A percentile compares a stretch with the other conserved stretches of the same genome.
Evolutionary conservation across 208 protist genomes (phyloP).

Genomic region (Balamuthia mandrillaris): DNA sequence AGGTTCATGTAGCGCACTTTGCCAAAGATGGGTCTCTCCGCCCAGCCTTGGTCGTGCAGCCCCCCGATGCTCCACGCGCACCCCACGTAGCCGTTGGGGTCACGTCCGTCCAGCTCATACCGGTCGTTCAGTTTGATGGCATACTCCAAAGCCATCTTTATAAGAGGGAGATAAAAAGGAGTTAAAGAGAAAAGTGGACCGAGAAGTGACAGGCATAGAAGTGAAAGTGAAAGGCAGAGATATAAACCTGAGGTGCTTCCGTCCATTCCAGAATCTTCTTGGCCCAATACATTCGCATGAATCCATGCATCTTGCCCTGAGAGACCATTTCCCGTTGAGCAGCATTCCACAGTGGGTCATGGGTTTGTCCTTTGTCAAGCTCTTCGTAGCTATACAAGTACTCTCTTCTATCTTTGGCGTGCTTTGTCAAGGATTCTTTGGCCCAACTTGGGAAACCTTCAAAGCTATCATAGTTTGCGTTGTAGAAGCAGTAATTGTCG

Average conservation of each 20-base stretch:
- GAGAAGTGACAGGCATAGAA: background rate
- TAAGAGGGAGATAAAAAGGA: too few relatives aligned
- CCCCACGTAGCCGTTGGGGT: conserved; percentile 63
- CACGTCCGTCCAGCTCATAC: conserved; percentile 54
- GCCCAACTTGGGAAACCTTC: conserved; percentile 54
- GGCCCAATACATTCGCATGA: conserved; percentile 70
- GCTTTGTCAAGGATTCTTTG: conserved; percentile 37
- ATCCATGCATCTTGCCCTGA: conserved; percentile 67
- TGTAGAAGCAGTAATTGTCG: conserved; percentile 70
- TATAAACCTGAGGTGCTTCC: conserved; percentile 12
- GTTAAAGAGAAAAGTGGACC: too few relatives aligned
- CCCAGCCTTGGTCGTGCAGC: conserved; percentile 61
- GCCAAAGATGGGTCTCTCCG: conserved; percentile 56
- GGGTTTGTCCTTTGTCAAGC: conserved; percentile 43
- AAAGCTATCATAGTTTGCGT: conserved; percentile 53
- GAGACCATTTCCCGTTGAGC: conserved; percentile 47
- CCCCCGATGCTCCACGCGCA: conserved; percentile 52
- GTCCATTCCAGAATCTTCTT: conserved; percentile 73
- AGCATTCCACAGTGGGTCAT: conserved; percentile 67
- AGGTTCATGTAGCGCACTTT: conserved; percentile 71
- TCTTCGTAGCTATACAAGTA: conserved; percentile 41
- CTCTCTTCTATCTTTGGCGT: conserved; percentile 41
- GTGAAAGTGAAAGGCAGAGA: too few relatives aligned
- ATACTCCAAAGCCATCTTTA: conserved; percentile 41
- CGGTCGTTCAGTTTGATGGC: conserved; percentile 62